phyloP scores from a whole-genome alignment of 1,284 basidiomycete species.

The Moesziomyces sp. region DNA sequence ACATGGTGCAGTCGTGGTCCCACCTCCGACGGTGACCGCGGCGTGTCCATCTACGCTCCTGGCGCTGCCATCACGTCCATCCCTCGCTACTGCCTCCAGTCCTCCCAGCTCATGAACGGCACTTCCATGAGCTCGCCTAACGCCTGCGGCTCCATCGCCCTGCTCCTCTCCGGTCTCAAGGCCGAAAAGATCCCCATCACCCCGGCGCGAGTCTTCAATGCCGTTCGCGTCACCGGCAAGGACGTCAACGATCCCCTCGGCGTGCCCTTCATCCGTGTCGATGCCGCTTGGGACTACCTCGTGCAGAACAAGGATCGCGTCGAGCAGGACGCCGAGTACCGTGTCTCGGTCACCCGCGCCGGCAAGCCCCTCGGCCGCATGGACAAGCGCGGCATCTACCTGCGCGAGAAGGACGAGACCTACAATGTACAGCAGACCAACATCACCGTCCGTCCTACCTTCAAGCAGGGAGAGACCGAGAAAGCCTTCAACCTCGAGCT shows the following conservation, averaged over 20 bases:
- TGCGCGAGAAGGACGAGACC: slow-evolving; percentile 64
- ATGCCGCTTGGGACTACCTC: slow-evolving; percentile 67
- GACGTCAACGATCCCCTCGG: slow-evolving; percentile 66
- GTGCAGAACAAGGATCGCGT: slow-evolving; percentile 58
- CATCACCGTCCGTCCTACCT: slow-evolving; percentile 62
- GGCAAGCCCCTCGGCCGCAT: slow-evolving; percentile 57
- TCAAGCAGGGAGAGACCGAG: slow-evolving; percentile 63
- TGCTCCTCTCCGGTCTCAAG: slow-evolving; percentile 66
- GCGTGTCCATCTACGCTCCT: slow-evolving; percentile 67
- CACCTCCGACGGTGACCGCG: slow-evolving; percentile 62
- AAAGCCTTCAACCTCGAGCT: slow-evolving; percentile 64
- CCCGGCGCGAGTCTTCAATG: slow-evolving; percentile 65
- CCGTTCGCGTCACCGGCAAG: slow-evolving; percentile 64
- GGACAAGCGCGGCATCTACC: slow-evolving; percentile 66
- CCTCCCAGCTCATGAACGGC: slow-evolving; percentile 67
- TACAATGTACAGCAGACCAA: slow-evolving; percentile 59
- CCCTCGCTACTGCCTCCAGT: slow-evolving; percentile 66
- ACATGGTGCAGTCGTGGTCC: slow-evolving; percentile 69
- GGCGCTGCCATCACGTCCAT: slow-evolving; percentile 68
- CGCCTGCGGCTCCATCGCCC: slow-evolving; percentile 64
- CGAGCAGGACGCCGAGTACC: slow-evolving; percentile 66
- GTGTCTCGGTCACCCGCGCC: slow-evolving; percentile 61
- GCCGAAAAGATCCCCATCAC: slow-evolving; percentile 64
- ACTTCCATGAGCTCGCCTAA: slow-evolving; percentile 68
- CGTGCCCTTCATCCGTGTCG: slow-evolving; percentile 67